These are phyloP conservation scores for Aspergillus ostianus DNA, from an alignment of 495 filamentous ascomycete genomes.

Conservation along the genomic window DNA sequence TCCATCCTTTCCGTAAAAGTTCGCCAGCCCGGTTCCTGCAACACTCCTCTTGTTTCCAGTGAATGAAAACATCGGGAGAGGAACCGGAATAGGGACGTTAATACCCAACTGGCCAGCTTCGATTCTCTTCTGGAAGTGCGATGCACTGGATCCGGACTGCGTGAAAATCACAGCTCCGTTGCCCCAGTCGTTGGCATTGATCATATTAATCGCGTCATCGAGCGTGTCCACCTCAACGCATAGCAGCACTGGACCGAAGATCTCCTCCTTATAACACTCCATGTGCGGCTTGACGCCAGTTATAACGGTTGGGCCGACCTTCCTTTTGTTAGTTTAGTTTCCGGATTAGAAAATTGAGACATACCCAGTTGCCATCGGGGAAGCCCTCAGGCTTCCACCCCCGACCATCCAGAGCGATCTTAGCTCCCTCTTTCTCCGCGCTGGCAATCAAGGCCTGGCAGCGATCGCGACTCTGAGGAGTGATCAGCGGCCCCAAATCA, in stretches of 20 bases:
- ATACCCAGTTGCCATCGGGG: constrained; percentile 12
- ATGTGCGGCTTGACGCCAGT: constrained; percentile 86
- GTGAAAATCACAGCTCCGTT: constrained; percentile 72
- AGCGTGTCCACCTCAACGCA: constrained; percentile 80
- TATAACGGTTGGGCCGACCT: constrained; percentile 90
- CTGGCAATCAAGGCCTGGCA: constrained; percentile 89
- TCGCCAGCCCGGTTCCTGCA: constrained; percentile 88
- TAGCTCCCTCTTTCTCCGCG: constrained; percentile 91
- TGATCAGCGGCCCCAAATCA: constrained; percentile 93
- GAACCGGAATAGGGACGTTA: constrained; percentile 80
- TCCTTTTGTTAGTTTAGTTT: background rate
- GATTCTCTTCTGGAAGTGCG: constrained; percentile 62
- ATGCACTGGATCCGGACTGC: constrained; percentile 58
- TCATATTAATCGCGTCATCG: constrained; percentile 68
- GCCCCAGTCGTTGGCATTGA: constrained; percentile 69
- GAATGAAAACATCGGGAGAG: constrained; percentile 94
- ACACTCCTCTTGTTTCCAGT: constrained; percentile 98
- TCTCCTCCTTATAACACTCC: constrained; percentile 94
- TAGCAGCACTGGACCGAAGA: constrained; percentile 94
- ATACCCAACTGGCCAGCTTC: constrained; percentile 58
- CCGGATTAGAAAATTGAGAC: background rate
- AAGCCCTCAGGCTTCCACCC: constrained; percentile 57
- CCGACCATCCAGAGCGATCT: constrained; percentile 86
- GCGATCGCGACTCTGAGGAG: constrained; percentile 80
- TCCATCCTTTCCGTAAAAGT: constrained; percentile 92